Conservation (phyloP, 2,329 filamentous ascomycete genomes). For the Fusarium nygamai region DNA sequence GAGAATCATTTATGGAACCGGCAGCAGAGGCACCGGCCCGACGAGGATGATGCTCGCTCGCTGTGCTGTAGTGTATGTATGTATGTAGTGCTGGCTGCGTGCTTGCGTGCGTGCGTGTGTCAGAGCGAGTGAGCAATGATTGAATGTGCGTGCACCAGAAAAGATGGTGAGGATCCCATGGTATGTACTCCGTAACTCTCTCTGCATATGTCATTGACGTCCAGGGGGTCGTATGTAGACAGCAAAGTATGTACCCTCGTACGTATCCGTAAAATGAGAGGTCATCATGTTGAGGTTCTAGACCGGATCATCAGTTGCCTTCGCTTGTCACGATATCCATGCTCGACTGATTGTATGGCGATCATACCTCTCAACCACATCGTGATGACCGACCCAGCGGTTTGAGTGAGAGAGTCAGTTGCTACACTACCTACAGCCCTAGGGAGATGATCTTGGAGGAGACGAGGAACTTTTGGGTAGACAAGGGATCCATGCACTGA, state of each 20-base stretch:
- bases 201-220: neutral
- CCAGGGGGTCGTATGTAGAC: neutral
- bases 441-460: slow-evolving; percentile 14
- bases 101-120: neutral
- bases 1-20: slow-evolving; percentile 1
- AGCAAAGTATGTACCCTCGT: neutral
- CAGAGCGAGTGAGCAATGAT: neutral
- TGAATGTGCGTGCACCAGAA: neutral
- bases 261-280: slow-evolving; percentile 17
- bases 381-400: slow-evolving; percentile 7
- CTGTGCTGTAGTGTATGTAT: neutral
- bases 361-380: slow-evolving; percentile 14
- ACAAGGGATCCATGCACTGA: slow-evolving; percentile 27
- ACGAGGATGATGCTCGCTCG: neutral
- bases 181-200: slow-evolving; percentile 10
- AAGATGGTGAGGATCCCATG: slow-evolving; percentile 7
- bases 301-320: slow-evolving; percentile 24
- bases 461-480: slow-evolving; percentile 20
- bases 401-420: neutral
- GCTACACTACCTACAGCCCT: slow-evolving; percentile 27
- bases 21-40: neutral
- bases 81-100: neutral
- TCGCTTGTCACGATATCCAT: slow-evolving; percentile 15
- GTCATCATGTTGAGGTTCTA: slow-evolving; percentile 17
- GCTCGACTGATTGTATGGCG: slow-evolving; percentile 5